These are phyloP conservation scores for Posidonia australis DNA, from an alignment of 106 monocot species.

Conservation along the genomic window DNA sequence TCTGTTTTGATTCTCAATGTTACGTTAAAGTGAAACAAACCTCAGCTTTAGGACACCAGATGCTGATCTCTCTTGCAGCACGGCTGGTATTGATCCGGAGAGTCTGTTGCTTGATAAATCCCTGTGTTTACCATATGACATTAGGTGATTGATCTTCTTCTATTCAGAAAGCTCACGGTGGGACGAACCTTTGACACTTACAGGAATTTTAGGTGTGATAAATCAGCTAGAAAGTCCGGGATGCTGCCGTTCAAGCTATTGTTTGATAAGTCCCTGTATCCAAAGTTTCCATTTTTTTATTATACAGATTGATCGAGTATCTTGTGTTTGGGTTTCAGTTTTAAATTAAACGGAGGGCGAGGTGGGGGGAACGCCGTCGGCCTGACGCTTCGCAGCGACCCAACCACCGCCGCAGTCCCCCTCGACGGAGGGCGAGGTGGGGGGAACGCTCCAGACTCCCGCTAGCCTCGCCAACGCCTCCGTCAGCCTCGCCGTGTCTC, in stretches of 20 bases:
- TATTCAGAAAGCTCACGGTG: neutral
- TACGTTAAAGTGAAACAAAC: neutral
- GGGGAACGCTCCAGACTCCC: too few species aligned
- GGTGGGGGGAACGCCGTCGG: too few species aligned
- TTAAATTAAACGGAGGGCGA: too few species aligned
- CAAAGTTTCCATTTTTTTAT: neutral
- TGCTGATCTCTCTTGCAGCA: neutral
- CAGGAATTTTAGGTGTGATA: constrained; percentile 5
- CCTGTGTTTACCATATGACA: neutral
- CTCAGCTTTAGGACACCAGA: constrained; percentile 7
- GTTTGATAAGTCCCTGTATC: constrained; percentile 13
- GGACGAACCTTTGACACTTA: neutral
- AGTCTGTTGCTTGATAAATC: constrained; percentile 8
- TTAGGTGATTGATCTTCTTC: neutral
- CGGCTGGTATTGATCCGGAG: neutral
- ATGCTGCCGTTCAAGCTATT: constrained; percentile 9
- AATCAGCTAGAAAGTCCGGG: constrained; percentile 3
- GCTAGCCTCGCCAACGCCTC: too few species aligned
- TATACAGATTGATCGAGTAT: too few species aligned
- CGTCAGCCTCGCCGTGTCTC: too few species aligned
- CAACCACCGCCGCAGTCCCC: too few species aligned
- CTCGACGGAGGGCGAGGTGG: too few species aligned
- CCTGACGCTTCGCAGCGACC: too few species aligned
- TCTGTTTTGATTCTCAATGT: neutral
- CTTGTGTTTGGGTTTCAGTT: neutral